Evolutionary conservation across 371 early-diverging fungal genomes (phyloP).

Genomic region (Mortierella sp.): DNA sequence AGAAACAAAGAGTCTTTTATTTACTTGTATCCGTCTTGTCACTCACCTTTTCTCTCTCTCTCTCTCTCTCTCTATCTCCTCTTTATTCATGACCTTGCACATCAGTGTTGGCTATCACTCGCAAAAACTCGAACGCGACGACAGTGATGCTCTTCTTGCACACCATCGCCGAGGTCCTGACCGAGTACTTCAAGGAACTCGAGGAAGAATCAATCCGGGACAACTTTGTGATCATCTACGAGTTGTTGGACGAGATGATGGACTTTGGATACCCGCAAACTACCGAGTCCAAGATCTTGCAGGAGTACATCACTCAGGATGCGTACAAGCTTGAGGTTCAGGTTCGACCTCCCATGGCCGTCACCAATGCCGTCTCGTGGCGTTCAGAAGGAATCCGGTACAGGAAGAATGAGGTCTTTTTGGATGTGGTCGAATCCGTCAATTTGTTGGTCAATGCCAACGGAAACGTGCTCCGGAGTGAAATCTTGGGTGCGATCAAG

Average conservation of each 20-base stretch:
- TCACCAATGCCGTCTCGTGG: constrained; percentile 99
- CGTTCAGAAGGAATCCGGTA: constrained; percentile 96
- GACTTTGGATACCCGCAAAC: constrained; percentile 99
- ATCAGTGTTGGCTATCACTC: constrained; percentile 93
- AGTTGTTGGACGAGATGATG: constrained; percentile 99
- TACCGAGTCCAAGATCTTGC: constrained; percentile 96
- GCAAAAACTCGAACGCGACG: constrained; percentile 97
- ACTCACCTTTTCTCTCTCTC: background rate
- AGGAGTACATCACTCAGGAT: constrained; percentile 99
- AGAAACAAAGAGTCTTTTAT: background rate
- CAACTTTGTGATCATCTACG: constrained; percentile 97
- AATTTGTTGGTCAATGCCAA: constrained; percentile 95
- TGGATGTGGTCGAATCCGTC: constrained; percentile 98
- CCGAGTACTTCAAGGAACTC: constrained; percentile 97
- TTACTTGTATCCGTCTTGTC: background rate
- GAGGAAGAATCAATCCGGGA: constrained; percentile 98
- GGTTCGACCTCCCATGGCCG: constrained; percentile 95
- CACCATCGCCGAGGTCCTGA: constrained; percentile 91
- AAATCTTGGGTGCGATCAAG: constrained; percentile 95
- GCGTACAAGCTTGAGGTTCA: constrained; percentile 92
- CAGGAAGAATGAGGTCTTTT: constrained; percentile 97
- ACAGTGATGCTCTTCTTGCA: constrained; percentile 95
- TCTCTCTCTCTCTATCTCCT: background rate
- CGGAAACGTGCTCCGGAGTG: constrained; percentile 94
- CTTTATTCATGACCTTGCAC: background rate